Percentiles rank a stretch among this genome's conserved stretches.
These are phyloP conservation scores for Pulveroboletus sp. DNA, from an alignment of 768 basidiomycete species.

Conservation along the genomic window DNA sequence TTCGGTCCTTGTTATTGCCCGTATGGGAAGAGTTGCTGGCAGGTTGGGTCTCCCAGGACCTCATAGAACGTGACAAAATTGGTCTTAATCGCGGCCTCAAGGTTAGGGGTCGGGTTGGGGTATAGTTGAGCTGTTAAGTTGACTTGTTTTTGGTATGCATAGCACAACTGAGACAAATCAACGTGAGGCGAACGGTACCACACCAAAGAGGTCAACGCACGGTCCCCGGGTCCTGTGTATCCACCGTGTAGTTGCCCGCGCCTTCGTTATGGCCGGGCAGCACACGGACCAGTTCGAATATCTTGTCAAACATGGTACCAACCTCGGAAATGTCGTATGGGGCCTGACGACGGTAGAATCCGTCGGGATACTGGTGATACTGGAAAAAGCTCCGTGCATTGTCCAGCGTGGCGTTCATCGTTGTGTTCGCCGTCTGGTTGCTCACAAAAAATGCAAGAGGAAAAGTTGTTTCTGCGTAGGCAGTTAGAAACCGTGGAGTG, in stretches of 20 bases:
- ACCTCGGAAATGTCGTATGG: conserved; percentile 9
- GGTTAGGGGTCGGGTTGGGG: conserved; percentile 19
- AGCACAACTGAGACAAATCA: conserved; percentile 15
- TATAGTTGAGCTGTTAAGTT: conserved; percentile 20
- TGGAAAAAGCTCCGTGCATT: conserved; percentile 20
- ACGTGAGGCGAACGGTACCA: not conserved
- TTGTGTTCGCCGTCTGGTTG: conserved; percentile 12
- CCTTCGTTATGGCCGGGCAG: conserved; percentile 18
- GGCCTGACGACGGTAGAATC: conserved; percentile 17
- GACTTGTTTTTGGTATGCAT: conserved; percentile 16
- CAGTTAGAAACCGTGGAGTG: conserved; percentile 17
- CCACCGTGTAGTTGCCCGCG: conserved; percentile 12
- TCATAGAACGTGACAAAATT: conserved; percentile 17
- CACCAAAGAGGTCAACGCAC: conserved; percentile 5
- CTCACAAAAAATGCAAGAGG: conserved; percentile 24
- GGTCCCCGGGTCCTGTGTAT: conserved; percentile 7
- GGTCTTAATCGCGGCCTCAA: conserved; percentile 18
- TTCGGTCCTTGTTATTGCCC: conserved; percentile 3
- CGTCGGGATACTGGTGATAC: conserved; percentile 13
- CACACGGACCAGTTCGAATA: conserved; percentile 2
- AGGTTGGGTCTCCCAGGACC: conserved; percentile 6
- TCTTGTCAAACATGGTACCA: not conserved
- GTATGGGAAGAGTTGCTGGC: conserved; percentile 15
- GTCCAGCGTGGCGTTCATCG: conserved; percentile 11
- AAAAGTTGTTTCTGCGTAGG: conserved; percentile 21